Evolutionary conservation across 2,329 filamentous ascomycete species (phyloP).

Genomic region (Botrytis galanthina): DNA sequence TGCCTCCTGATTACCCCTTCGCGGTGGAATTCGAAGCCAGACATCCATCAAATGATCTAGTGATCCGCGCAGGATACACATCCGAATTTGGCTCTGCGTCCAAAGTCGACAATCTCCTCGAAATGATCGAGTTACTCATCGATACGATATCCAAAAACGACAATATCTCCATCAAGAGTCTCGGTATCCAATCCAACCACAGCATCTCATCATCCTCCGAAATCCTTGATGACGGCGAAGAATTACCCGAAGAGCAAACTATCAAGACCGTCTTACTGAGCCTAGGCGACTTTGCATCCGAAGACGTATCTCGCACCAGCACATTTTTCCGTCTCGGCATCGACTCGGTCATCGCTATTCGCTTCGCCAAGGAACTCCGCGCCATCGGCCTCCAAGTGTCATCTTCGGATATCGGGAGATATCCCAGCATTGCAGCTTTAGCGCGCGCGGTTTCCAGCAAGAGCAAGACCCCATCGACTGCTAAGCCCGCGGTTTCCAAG

Average conservation of each 20-base stretch:
- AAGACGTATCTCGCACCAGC: not conserved
- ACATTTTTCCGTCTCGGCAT: slow-evolving; percentile 41
- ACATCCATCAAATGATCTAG: not conserved
- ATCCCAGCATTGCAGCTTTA: slow-evolving; percentile 46
- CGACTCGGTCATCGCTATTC: slow-evolving; percentile 41
- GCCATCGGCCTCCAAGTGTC: slow-evolving; percentile 37
- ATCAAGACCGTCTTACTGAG: not conserved
- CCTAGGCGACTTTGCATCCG: not conserved
- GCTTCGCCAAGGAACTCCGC: slow-evolving; percentile 42
- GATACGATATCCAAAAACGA: not conserved
- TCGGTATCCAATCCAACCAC: not conserved
- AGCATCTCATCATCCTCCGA: not conserved
- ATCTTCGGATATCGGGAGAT: slow-evolving; percentile 44
- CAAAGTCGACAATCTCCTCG: not conserved
- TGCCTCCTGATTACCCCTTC: slow-evolving; percentile 12
- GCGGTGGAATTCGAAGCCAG: slow-evolving; percentile 13
- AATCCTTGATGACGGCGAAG: not conserved
- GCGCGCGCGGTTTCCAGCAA: not conserved
- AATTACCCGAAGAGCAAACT: not conserved
- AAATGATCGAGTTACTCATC: slow-evolving; percentile 5
- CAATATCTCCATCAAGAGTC: not conserved
- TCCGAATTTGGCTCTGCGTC: not conserved
- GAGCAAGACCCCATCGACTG: not conserved
- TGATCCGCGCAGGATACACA: not conserved
- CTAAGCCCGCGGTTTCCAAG: not conserved